Evolutionary conservation across 257 asterid genomes (phyloP).

Genomic region (Przewalskia tangutica): DNA sequence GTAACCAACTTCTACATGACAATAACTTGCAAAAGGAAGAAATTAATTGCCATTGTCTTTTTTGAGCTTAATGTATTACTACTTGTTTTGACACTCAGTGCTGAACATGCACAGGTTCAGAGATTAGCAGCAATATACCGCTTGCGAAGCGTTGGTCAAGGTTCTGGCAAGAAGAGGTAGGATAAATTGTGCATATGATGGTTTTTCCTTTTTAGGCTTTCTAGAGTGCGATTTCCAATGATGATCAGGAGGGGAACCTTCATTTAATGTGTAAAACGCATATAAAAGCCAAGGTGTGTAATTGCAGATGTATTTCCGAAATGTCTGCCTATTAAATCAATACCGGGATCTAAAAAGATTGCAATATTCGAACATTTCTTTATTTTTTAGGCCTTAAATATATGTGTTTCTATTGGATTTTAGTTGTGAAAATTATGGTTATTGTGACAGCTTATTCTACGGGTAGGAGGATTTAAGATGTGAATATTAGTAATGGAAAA

Average conservation of each 20-base stretch:
- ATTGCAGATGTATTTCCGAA: background rate
- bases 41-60: background rate
- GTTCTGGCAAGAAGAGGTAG: constrained; percentile 93
- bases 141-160: constrained; percentile 60
- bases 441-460: background rate
- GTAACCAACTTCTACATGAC: background rate
- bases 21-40: background rate
- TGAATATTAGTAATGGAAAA: background rate
- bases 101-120: constrained; percentile 40
- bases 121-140: constrained; percentile 73
- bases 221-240: background rate
- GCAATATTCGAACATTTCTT: background rate
- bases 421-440: background rate
- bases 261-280: background rate
- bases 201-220: background rate
- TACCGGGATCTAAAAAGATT: too few relatives aligned
- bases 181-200: background rate
- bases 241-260: background rate
- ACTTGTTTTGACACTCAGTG: background rate
- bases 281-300: background rate
- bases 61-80: background rate
- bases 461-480: background rate
- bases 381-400: background rate
- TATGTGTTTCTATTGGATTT: background rate
- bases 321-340: too few relatives aligned